These are phyloP conservation scores for Leccinum sublutescens DNA, from an alignment of 768 basidiomycete genomes.

Conservation along the genomic window DNA sequence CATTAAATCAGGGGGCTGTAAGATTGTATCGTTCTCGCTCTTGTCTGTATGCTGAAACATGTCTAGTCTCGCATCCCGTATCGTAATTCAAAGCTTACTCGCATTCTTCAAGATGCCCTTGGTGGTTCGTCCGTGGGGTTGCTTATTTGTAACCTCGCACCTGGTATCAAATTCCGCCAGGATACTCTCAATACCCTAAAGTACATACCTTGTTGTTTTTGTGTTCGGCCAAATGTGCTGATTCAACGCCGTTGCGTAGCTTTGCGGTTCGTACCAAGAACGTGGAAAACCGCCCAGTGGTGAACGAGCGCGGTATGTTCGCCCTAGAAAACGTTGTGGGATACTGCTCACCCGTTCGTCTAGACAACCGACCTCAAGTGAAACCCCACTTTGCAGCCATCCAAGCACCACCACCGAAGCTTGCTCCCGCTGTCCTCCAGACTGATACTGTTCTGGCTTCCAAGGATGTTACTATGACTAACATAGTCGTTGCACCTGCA, in stretches of 20 bases:
- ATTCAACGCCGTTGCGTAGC: constrained; percentile 35
- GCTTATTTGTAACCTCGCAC: constrained; percentile 85
- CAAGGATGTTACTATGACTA: constrained; percentile 7
- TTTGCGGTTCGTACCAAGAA: constrained; percentile 86
- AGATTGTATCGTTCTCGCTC: constrained; percentile 18
- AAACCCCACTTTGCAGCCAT: constrained; percentile 68
- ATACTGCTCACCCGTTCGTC: constrained; percentile 1
- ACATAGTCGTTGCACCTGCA: constrained; percentile 6
- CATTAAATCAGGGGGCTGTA: constrained; percentile 70
- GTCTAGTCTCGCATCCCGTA: constrained; percentile 77
- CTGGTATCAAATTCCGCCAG: constrained; percentile 76
- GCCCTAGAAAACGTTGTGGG: background rate
- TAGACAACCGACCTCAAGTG: constrained; percentile 57
- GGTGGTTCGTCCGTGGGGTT: constrained; percentile 79
- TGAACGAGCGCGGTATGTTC: constrained; percentile 70
- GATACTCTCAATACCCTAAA: constrained; percentile 93
- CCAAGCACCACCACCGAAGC: constrained; percentile 44
- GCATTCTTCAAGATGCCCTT: constrained; percentile 87
- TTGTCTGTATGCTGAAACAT: constrained; percentile 7
- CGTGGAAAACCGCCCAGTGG: constrained; percentile 76
- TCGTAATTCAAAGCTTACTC: constrained; percentile 84
- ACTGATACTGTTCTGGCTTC: constrained; percentile 34
- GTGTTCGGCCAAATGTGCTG: background rate
- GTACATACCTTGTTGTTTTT: constrained; percentile 38
- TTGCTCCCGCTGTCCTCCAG: constrained; percentile 47